These are phyloP conservation scores for Solanum boliviense DNA, from an alignment of 257 asterid genomes.

Conservation along the genomic window DNA sequence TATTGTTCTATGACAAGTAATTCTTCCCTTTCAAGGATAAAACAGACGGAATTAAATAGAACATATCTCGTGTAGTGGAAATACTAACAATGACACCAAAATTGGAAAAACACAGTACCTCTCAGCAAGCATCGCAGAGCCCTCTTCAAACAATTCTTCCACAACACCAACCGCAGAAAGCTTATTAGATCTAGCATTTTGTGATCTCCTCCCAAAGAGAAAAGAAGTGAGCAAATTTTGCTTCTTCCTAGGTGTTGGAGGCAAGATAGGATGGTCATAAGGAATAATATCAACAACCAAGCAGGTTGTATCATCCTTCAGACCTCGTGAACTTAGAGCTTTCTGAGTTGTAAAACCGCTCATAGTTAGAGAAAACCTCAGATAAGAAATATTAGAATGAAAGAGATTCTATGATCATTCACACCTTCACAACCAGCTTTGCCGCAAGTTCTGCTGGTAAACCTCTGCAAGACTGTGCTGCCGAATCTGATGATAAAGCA, in stretches of 20 bases:
- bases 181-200: conserved; percentile 47
- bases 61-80: background rate
- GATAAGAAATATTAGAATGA: background rate
- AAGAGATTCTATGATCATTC: background rate
- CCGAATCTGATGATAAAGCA: conserved; percentile 71
- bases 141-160: conserved; percentile 97
- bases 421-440: conserved; percentile 91
- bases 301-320: conserved; percentile 99
- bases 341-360: conserved; percentile 42
- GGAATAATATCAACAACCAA: conserved; percentile 99
- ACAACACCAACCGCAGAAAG: conserved; percentile 92
- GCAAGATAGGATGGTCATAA: conserved; percentile 65
- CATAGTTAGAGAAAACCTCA: conserved; percentile 2
- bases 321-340: conserved; percentile 94
- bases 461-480: conserved; percentile 94
- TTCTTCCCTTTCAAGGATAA: background rate
- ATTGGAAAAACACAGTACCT: conserved; percentile 30
- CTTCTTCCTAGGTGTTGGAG: conserved; percentile 62
- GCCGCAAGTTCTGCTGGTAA: conserved; percentile 97
- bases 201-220: conserved; percentile 51
- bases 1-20: background rate
- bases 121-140: conserved; percentile 98
- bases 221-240: conserved; percentile 57
- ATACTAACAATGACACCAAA: background rate
- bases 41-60: background rate